Conservation (phyloP, 2,329 filamentous ascomycete species). For the Alternaria tenuissima region DNA sequence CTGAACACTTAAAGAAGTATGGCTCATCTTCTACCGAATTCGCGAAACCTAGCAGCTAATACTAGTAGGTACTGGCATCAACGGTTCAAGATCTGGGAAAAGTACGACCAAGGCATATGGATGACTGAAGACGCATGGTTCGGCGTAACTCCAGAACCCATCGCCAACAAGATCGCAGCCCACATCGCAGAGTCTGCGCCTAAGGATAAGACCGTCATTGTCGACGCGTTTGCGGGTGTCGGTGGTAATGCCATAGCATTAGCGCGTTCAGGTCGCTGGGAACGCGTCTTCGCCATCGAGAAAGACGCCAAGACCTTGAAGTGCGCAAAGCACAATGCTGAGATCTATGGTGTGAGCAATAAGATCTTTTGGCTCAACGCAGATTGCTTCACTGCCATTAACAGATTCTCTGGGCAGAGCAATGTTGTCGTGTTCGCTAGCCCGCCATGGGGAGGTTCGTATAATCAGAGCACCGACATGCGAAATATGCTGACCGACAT, state of each 20-base stretch:
- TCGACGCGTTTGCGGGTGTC: constrained; percentile 90
- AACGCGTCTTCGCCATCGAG: constrained; percentile 87
- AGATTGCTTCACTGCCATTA: constrained; percentile 82
- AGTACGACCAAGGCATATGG: constrained; percentile 86
- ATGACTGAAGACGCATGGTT: constrained; percentile 97
- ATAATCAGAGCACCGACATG: background rate
- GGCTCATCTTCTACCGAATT: constrained; percentile 25
- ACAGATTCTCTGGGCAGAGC: constrained; percentile 58
- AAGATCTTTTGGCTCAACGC: constrained; percentile 87
- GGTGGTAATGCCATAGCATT: constrained; percentile 97
- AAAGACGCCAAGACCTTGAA: constrained; percentile 79
- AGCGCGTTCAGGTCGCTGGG: constrained; percentile 80
- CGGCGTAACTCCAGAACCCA: constrained; percentile 91
- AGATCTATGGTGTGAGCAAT: constrained; percentile 79
- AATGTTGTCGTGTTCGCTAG: constrained; percentile 73
- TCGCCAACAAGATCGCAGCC: constrained; percentile 72
- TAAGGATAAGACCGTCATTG: constrained; percentile 68
- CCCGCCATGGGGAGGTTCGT: constrained; percentile 76
- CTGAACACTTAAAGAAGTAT: constrained; percentile 85
- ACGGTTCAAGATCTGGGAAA: constrained; percentile 84
- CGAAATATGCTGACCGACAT: constrained; percentile 13
- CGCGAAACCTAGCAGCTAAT: background rate
- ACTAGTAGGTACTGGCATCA: constrained; percentile 87
- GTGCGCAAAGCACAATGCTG: constrained; percentile 92
- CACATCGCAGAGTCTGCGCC: constrained; percentile 70